These are phyloP conservation scores for Clarkia xantiana DNA, from an alignment of 345 rosid species.

Conservation along the genomic window DNA sequence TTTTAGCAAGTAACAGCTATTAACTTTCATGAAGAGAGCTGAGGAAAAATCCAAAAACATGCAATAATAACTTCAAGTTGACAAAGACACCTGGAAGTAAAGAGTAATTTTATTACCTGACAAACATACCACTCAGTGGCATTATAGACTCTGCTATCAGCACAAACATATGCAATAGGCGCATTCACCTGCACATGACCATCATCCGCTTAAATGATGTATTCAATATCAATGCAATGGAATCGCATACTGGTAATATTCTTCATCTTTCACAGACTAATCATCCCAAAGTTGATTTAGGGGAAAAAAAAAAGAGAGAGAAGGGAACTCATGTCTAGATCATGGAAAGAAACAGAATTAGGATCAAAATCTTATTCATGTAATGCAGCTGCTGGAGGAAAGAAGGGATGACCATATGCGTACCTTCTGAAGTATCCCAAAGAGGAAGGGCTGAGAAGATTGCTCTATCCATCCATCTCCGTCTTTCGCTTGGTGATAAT, in stretches of 20 bases:
- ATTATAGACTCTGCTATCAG: conserved; percentile 75
- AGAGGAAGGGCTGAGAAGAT: conserved; percentile 60
- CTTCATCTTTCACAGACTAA: not conserved
- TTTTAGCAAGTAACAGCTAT: not conserved
- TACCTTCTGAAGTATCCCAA: conserved; percentile 87
- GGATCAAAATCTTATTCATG: too few relatives aligned
- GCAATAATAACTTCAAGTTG: not conserved
- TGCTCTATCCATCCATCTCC: conserved; percentile 99
- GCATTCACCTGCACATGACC: conserved; percentile 47
- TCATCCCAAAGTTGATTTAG: too few relatives aligned
- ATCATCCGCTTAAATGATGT: not conserved
- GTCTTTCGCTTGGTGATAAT: conserved; percentile 89
- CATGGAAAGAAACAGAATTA: not conserved
- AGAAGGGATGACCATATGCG: too few relatives aligned
- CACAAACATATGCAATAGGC: conserved; percentile 78
- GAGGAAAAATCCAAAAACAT: not conserved
- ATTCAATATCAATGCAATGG: not conserved
- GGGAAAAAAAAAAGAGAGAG: not conserved
- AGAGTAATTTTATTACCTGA: conserved; percentile 43
- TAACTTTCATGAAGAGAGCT: not conserved
- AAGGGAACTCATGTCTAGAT: not conserved
- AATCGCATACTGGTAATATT: not conserved
- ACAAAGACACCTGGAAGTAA: conserved; percentile 1
- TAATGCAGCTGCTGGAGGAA: too few relatives aligned
- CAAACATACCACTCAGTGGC: conserved; percentile 95